Conservation (phyloP, 1,139 yeast species). For the Pichia inconspicua region DNA sequence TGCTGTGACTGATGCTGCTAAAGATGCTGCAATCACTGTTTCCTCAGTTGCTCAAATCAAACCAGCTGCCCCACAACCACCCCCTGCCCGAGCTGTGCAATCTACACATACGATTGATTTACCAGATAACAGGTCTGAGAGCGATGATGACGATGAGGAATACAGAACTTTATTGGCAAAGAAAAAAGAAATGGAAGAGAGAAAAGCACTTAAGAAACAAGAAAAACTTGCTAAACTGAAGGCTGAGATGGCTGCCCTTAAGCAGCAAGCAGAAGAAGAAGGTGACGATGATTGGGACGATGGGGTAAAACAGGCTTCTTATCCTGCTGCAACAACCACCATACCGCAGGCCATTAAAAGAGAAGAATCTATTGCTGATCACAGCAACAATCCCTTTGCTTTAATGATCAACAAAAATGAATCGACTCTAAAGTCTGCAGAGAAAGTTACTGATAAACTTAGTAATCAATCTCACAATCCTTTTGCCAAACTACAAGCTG, state of each 20-base stretch:
- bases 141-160: slow-evolving; percentile 25
- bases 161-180: slow-evolving; percentile 29
- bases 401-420: slow-evolving; percentile 15
- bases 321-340: slow-evolving; percentile 7
- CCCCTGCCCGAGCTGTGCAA: slow-evolving; percentile 1
- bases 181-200: slow-evolving; percentile 36
- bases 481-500: slow-evolving; percentile 42
- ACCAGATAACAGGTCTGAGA: slow-evolving; percentile 1
- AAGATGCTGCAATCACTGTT: not conserved
- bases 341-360: not conserved
- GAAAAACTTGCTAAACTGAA: slow-evolving; percentile 52
- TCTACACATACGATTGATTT: not conserved
- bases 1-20: not conserved
- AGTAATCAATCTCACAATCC: slow-evolving; percentile 26
- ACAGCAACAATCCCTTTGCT: slow-evolving; percentile 27
- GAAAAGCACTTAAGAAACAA: slow-evolving; percentile 46
- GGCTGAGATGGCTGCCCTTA: slow-evolving; percentile 58
- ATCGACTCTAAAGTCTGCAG: not conserved
- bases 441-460: slow-evolving; percentile 6
- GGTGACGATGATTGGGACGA: slow-evolving; percentile 21
- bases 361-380: slow-evolving; percentile 12
- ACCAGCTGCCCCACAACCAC: slow-evolving; percentile 13
- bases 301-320: slow-evolving; percentile 4
- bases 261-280: slow-evolving; percentile 29
- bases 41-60: not conserved